phyloP scores from a whole-genome alignment of 306 rosid genomes.

The Trifolium repens region DNA sequence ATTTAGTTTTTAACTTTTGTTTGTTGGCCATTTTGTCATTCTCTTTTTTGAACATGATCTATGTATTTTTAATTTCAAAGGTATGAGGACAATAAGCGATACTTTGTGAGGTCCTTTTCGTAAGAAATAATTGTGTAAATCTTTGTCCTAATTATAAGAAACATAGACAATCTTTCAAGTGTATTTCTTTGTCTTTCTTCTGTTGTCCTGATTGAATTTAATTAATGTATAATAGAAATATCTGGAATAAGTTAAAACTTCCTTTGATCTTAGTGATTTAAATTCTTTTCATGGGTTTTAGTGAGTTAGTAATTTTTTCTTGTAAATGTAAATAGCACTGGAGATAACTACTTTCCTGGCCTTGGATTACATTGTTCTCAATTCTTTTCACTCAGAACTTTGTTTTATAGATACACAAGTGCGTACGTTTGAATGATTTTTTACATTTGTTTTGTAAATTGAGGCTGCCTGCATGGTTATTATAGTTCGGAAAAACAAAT shows the following conservation, averaged over 20 bases:
- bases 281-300: neutral
- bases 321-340: neutral
- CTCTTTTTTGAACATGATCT: neutral
- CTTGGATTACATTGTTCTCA: conserved; percentile 25
- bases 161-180: neutral
- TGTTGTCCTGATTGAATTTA: neutral
- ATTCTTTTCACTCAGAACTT: conserved; percentile 9
- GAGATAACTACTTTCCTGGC: conserved; percentile 9
- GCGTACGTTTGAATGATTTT: neutral
- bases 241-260: neutral
- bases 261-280: neutral
- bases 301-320: neutral
- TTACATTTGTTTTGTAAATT: conserved; percentile 27
- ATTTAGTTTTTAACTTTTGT: conserved; percentile 13
- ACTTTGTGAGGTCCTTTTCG: neutral
- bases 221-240: neutral
- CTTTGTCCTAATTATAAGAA: neutral
- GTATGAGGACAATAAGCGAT: conserved; percentile 11
- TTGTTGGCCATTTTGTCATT: neutral
- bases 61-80: conserved; percentile 3
- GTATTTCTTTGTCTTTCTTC: neutral
- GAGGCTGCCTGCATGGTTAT: conserved; percentile 17
- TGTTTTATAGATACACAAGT: neutral
- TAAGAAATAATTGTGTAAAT: neutral
- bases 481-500: conserved; percentile 4